Conservation (phyloP, 2,329 filamentous ascomycete genomes). For the Rhexocercosporidium sp. region DNA sequence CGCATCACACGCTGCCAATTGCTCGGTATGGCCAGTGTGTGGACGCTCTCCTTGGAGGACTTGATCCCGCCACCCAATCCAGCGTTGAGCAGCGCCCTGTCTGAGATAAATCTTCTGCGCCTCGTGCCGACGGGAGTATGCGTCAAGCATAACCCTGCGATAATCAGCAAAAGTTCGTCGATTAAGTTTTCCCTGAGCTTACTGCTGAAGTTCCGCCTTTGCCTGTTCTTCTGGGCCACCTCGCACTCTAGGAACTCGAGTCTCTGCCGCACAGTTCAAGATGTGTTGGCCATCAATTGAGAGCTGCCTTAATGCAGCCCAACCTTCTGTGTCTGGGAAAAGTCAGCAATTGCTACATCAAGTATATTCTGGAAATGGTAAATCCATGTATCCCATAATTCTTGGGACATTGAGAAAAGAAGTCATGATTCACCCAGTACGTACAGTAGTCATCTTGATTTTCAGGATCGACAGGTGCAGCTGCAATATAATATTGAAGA, state of each 20-base stretch:
- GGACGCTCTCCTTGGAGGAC: constrained; percentile 59
- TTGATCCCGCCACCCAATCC: constrained; percentile 59
- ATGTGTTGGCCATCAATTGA: constrained; percentile 67
- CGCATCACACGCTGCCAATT: constrained; percentile 59
- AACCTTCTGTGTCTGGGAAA: constrained; percentile 59
- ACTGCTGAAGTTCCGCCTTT: constrained; percentile 69
- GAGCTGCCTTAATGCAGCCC: constrained; percentile 66
- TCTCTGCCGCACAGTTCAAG: constrained; percentile 67
- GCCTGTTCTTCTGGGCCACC: constrained; percentile 63
- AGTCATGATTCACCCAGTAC: background rate
- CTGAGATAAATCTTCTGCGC: constrained; percentile 68
- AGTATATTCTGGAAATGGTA: background rate
- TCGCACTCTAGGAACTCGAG: constrained; percentile 57
- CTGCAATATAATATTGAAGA: constrained; percentile 66
- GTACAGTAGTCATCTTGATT: constrained; percentile 59
- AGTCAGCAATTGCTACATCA: background rate
- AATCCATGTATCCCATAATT: background rate
- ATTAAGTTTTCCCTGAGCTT: constrained; percentile 39
- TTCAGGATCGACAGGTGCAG: constrained; percentile 58
- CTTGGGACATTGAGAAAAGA: background rate
- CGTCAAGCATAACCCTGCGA: constrained; percentile 61
- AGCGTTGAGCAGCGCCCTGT: constrained; percentile 63
- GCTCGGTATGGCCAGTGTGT: constrained; percentile 51
- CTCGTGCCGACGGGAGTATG: constrained; percentile 65
- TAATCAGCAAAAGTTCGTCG: constrained; percentile 3